A percentile compares a stretch with the other conserved stretches of the same genome.
Conservation (phyloP, 139 green algal genomes). For the Tetradesmus obliquus region DNA sequence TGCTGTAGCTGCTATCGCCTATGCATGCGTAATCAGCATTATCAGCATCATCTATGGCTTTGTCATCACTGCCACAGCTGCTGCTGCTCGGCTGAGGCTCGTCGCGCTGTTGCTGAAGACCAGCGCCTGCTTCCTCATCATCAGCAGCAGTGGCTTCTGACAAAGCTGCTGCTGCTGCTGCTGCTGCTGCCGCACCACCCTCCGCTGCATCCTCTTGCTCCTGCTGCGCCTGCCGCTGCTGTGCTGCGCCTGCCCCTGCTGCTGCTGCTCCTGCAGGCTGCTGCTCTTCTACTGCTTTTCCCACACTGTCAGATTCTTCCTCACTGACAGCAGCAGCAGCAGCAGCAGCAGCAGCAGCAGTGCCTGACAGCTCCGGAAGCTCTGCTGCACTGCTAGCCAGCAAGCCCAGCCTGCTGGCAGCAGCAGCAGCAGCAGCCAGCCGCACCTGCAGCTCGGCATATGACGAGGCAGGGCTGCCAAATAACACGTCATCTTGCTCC, state of each 20-base stretch:
- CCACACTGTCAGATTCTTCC: not conserved
- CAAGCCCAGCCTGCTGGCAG: not conserved
- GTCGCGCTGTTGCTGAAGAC: not conserved
- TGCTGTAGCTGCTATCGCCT: not conserved
- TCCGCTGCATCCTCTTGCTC: not conserved
- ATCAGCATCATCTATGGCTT: not conserved
- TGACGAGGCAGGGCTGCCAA: constrained; percentile 34
- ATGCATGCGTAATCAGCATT: not conserved
- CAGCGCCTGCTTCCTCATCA: not conserved
- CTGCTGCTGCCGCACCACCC: not conserved
- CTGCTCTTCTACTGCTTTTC: not conserved
- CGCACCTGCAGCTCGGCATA: constrained; percentile 4
- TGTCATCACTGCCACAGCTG: not conserved
- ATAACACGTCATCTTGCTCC: constrained; percentile 15
- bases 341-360: not conserved
- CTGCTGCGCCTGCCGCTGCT: not conserved
- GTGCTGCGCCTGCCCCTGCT: not conserved
- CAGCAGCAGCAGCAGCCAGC: not conserved
- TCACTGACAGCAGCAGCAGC: not conserved
- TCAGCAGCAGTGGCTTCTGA: not conserved
- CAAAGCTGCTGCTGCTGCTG: not conserved
- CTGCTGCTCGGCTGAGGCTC: not conserved
- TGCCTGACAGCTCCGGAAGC: not conserved
- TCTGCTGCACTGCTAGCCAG: not conserved
- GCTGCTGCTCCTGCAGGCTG: not conserved